A percentile compares a stretch with the other conserved stretches of the same genome.
phyloP scores from a whole-genome alignment of 164 flowering plant species.

The Liriodendron chinense region DNA sequence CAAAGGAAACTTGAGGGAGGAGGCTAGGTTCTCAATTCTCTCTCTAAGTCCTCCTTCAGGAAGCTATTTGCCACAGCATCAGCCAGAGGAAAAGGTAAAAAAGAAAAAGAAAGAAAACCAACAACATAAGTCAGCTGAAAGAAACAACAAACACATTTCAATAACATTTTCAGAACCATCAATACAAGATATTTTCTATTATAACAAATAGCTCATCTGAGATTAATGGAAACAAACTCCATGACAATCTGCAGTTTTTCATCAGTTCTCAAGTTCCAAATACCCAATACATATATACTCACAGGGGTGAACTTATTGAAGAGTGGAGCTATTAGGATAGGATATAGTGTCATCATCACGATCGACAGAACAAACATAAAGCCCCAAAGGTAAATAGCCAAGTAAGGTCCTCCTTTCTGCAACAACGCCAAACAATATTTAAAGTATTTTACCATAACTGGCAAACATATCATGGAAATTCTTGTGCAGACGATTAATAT shows the following conservation, averaged over 20 bases:
- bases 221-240: too few species aligned
- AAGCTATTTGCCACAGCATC: conserved; percentile 44
- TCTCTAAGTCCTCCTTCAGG: conserved; percentile 79
- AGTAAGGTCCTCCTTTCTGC: conserved; percentile 98
- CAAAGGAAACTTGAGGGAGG: conserved; percentile 86
- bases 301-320: conserved; percentile 98
- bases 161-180: background rate
- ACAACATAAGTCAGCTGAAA: background rate
- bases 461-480: background rate
- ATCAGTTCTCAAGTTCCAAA: background rate
- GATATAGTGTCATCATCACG: conserved; percentile 94
- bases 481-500: background rate
- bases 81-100: background rate
- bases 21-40: conserved; percentile 84
- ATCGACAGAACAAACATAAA: conserved; percentile 86
- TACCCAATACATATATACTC: conserved; percentile 30
- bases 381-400: conserved; percentile 95
- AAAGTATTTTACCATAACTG: too few species aligned
- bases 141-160: background rate
- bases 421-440: conserved; percentile 10
- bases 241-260: background rate
- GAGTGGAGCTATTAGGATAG: conserved; percentile 92
- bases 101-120: background rate
- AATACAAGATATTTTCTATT: background rate
- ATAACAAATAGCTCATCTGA: too few species aligned